Evolutionary conservation across 2,329 filamentous ascomycete genomes (phyloP).

Genomic region (Phoma sp.): DNA sequence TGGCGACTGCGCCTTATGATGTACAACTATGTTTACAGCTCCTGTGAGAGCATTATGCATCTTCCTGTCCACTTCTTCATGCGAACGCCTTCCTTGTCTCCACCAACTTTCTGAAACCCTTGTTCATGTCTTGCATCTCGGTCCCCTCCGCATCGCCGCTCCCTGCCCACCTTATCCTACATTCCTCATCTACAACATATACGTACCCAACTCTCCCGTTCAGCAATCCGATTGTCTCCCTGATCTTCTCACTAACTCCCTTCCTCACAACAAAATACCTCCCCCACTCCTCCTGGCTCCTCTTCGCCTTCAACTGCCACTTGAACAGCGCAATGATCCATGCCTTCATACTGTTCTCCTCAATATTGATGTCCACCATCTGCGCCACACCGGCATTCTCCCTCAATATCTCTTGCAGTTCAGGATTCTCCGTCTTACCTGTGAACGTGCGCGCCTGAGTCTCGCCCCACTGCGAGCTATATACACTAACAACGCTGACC

Average conservation of each 20-base stretch:
- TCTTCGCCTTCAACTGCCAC: constrained; percentile 56
- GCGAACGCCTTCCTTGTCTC: constrained; percentile 5
- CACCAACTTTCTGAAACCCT: constrained; percentile 64
- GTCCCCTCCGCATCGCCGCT: constrained; percentile 71
- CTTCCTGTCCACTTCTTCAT: background rate
- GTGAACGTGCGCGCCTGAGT: constrained; percentile 78
- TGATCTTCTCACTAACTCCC: constrained; percentile 62
- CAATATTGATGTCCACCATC: constrained; percentile 84
- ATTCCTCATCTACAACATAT: constrained; percentile 86
- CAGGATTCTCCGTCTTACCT: constrained; percentile 67
- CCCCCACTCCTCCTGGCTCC: constrained; percentile 59
- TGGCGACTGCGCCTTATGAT: constrained; percentile 18
- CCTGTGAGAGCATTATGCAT: background rate
- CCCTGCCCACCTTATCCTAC: constrained; percentile 92
- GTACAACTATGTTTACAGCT: constrained; percentile 42
- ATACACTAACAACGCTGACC: constrained; percentile 79
- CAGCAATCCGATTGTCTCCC: constrained; percentile 70
- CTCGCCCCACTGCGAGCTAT: constrained; percentile 85
- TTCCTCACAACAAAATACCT: constrained; percentile 66
- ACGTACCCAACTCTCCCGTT: constrained; percentile 95
- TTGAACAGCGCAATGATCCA: constrained; percentile 64
- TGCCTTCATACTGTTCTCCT: constrained; percentile 75
- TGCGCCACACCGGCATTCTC: constrained; percentile 66
- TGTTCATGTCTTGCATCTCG: constrained; percentile 72
- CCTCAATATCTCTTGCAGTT: constrained; percentile 68